phyloP scores from a whole-genome alignment of 352 stramenopile genomes.

The Aphanomyces cochlioides region DNA sequence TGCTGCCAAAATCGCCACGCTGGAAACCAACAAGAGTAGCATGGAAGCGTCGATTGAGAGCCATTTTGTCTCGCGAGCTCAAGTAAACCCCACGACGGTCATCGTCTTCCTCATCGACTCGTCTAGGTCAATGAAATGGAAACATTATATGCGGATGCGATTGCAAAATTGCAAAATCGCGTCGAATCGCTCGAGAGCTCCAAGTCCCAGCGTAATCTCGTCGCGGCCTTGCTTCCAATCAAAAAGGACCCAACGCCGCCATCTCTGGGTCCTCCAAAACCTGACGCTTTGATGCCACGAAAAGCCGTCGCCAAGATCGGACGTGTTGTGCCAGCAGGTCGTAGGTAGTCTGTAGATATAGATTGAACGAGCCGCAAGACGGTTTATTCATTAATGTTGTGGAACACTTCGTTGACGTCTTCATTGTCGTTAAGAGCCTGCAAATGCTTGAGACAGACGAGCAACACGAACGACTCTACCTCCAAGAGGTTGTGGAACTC shows the following conservation, averaged over 20 bases:
- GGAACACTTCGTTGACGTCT: conserved; percentile 74
- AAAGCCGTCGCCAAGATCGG: conserved; percentile 52
- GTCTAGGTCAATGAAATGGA: conserved; percentile 70
- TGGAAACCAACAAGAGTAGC: conserved; percentile 36
- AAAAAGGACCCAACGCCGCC: not conserved
- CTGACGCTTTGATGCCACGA: conserved; percentile 12
- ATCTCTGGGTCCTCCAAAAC: not conserved
- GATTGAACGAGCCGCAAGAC: not conserved
- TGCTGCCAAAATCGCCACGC: conserved; percentile 35
- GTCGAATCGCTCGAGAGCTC: conserved; percentile 51
- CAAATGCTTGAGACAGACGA: not conserved
- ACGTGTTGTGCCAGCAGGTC: conserved; percentile 44
- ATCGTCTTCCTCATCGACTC: not conserved
- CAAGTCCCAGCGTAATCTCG: not conserved
- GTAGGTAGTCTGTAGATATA: conserved; percentile 11
- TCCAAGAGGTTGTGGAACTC: too few species aligned
- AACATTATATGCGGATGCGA: conserved; percentile 59
- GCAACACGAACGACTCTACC: too few species aligned
- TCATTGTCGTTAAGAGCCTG: conserved; percentile 67
- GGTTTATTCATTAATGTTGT: conserved; percentile 75
- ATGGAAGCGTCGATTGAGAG: conserved; percentile 48
- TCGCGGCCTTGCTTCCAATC: not conserved
- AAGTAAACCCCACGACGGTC: conserved; percentile 32
- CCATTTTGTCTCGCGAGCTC: conserved; percentile 51
- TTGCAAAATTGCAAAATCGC: conserved; percentile 64